phyloP scores from a whole-genome alignment of 1,284 basidiomycete genomes.

The Rhizoctonia solani region DNA sequence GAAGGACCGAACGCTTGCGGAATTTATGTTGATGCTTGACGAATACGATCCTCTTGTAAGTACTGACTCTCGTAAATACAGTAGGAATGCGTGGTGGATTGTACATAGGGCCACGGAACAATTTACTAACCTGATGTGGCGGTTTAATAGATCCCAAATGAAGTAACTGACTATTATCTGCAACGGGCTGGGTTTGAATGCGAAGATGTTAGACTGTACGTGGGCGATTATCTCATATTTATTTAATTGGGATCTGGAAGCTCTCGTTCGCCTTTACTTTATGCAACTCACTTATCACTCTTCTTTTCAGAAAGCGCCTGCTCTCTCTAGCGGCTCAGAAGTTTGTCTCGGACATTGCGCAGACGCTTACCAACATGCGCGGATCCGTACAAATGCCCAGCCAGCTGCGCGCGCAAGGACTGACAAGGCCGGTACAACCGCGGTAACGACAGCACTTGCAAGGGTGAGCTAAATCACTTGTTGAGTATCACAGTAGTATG shows the following conservation, averaged over 20 bases:
- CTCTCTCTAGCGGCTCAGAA: slow-evolving; percentile 97
- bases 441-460: slow-evolving; percentile 58
- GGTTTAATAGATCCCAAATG: slow-evolving; percentile 85
- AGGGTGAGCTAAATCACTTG: slow-evolving; percentile 53
- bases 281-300: slow-evolving; percentile 34
- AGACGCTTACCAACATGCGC: slow-evolving; percentile 97
- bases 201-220: slow-evolving; percentile 88
- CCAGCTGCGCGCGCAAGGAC: slow-evolving; percentile 49
- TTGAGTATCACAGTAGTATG: background rate
- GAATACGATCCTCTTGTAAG: slow-evolving; percentile 93
- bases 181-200: slow-evolving; percentile 96
- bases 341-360: slow-evolving; percentile 97
- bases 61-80: slow-evolving; percentile 33
- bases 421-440: slow-evolving; percentile 53
- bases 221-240: slow-evolving; percentile 38
- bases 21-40: slow-evolving; percentile 95
- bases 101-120: background rate
- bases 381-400: slow-evolving; percentile 71
- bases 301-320: slow-evolving; percentile 77
- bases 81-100: background rate
- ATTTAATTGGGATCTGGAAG: background rate
- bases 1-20: slow-evolving; percentile 87
- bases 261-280: no score
- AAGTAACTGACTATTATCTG: slow-evolving; percentile 97
- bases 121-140: slow-evolving; percentile 1